A percentile compares a stretch with the other conserved stretches of the same genome.
Evolutionary conservation across 2,329 filamentous ascomycete genomes (phyloP).

Genomic region (Huntiella abstrusa): DNA sequence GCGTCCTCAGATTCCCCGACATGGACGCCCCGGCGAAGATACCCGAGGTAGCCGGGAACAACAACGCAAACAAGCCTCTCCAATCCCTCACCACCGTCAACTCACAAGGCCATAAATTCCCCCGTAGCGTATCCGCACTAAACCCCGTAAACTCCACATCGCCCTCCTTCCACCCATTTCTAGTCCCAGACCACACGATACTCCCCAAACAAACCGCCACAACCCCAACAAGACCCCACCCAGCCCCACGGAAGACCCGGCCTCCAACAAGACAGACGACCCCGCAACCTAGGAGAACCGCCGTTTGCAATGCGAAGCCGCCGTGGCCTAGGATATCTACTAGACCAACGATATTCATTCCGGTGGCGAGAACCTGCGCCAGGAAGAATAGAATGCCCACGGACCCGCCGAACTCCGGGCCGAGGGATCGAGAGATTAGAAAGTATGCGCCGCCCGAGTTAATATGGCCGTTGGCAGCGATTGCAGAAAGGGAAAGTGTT

Average conservation of each 20-base stretch:
- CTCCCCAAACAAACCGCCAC: slow-evolving; percentile 21
- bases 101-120: slow-evolving; percentile 47
- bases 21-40: slow-evolving; percentile 64
- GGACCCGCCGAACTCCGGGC: slow-evolving; percentile 74
- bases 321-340: slow-evolving; percentile 24
- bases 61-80: slow-evolving; percentile 57
- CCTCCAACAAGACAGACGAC: slow-evolving; percentile 62
- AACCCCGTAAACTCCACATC: slow-evolving; percentile 55
- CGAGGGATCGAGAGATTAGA: slow-evolving; percentile 66
- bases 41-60: slow-evolving; percentile 50
- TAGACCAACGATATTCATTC: slow-evolving; percentile 71
- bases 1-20: slow-evolving; percentile 70
- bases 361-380: slow-evolving; percentile 75
- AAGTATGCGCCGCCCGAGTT: slow-evolving; percentile 79
- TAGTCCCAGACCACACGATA: slow-evolving; percentile 12
- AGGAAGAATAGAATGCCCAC: slow-evolving; percentile 80
- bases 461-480: slow-evolving; percentile 78
- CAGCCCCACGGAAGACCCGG: slow-evolving; percentile 60
- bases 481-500: slow-evolving; percentile 69
- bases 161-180: slow-evolving; percentile 46
- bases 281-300: slow-evolving; percentile 52
- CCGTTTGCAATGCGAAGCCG: slow-evolving; percentile 55
- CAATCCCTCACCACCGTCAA: no score
- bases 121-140: slow-evolving; percentile 47
- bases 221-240: slow-evolving; percentile 54